Conservation (phyloP, 2,329 filamentous ascomycete species). For the Cytospora mali region DNA sequence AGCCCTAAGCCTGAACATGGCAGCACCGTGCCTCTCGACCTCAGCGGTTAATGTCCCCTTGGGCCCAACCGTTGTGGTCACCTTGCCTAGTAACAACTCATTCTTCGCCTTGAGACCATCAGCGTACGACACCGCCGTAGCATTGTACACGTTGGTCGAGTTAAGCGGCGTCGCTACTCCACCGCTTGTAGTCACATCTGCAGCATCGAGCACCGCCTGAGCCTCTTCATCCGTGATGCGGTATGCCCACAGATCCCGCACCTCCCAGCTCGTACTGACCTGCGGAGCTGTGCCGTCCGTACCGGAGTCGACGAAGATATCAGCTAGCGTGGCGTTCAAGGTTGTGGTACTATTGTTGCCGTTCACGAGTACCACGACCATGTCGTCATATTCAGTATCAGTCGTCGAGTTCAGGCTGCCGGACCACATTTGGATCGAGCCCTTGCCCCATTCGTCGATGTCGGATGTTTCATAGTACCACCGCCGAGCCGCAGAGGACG, state of each 20-base stretch:
- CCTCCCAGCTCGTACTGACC: conserved; percentile 49
- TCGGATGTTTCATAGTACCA: conserved; percentile 34
- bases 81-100: conserved; percentile 50
- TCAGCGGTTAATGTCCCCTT: conserved; percentile 46
- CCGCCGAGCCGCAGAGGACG: conserved; percentile 15
- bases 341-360: conserved; percentile 43
- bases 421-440: conserved; percentile 54
- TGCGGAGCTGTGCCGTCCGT: conserved; percentile 45
- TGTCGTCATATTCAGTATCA: conserved; percentile 45
- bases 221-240: conserved; percentile 53
- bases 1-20: conserved; percentile 50
- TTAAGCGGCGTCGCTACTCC: conserved; percentile 29
- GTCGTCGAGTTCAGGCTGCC: conserved; percentile 44
- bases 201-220: conserved; percentile 46
- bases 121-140: conserved; percentile 50
- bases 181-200: conserved; percentile 37
- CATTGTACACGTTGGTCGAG: conserved; percentile 45
- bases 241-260: conserved; percentile 58
- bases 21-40: conserved; percentile 52
- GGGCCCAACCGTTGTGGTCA: conserved; percentile 43
- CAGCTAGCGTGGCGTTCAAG: conserved; percentile 53
- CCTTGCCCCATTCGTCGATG: conserved; percentile 45
- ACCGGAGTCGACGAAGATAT: conserved; percentile 55
- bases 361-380: conserved; percentile 54
- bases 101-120: conserved; percentile 46